Percentiles rank a stretch among this genome's conserved stretches.
Conservation (phyloP, 1,284 basidiomycete species). For the Rhodofomes roseus region DNA sequence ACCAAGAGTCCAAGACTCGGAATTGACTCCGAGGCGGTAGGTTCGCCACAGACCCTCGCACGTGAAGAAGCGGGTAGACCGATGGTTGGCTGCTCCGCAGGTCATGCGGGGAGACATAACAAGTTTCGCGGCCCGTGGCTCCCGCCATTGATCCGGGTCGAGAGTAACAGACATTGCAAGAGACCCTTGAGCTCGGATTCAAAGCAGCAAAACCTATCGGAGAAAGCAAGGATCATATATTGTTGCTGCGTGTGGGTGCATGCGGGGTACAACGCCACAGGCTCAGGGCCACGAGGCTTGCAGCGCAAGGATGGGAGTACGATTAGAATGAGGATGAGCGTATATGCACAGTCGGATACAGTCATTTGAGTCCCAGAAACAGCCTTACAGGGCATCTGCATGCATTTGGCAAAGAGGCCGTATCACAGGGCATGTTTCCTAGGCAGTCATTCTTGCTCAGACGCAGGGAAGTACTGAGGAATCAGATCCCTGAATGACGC, state of each 20-base stretch:
- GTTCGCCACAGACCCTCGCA: too few species aligned
- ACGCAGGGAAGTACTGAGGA: constrained; percentile 58
- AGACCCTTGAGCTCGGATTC: neutral
- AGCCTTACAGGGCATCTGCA: too few species aligned
- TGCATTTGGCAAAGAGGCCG: too few species aligned
- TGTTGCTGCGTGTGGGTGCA: neutral
- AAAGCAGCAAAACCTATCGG: neutral
- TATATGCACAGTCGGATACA: too few species aligned
- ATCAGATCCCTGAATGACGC: constrained; percentile 46
- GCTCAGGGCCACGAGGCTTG: neutral
- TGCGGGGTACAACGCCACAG: neutral
- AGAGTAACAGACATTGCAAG: neutral
- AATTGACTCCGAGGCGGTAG: too few species aligned
- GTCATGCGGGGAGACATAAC: neutral
- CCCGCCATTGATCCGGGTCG: neutral
- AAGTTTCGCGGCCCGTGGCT: neutral
- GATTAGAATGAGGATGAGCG: neutral
- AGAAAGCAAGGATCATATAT: neutral
- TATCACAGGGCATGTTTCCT: neutral
- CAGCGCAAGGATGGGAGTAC: neutral
- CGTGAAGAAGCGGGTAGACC: neutral
- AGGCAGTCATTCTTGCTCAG: constrained; percentile 5
- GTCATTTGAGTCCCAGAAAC: too few species aligned
- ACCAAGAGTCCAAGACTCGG: too few species aligned
- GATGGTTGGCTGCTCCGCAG: neutral